Conservation (phyloP, 1,139 yeast species). For the Yamadazyma atlantica region DNA sequence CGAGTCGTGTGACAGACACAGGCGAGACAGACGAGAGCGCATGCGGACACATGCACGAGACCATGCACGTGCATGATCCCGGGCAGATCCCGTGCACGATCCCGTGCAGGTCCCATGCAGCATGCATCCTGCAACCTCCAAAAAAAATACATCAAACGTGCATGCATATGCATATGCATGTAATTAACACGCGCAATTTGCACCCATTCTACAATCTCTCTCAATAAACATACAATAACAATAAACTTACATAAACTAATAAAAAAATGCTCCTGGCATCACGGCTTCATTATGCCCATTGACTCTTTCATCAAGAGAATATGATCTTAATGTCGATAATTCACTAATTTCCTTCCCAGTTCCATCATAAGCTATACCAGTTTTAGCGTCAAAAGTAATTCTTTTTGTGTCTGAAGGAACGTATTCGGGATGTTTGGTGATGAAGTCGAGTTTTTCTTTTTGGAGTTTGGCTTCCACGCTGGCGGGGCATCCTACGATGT, state of each 20-base stretch:
- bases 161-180: background rate
- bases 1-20: no score
- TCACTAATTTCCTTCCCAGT: conserved; percentile 15
- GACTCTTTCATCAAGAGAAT: conserved; percentile 12
- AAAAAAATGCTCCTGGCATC: conserved; percentile 19
- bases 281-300: conserved; percentile 8
- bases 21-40: no score
- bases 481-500: conserved; percentile 17
- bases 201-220: background rate
- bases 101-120: no score
- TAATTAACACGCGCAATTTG: background rate
- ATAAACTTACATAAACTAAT: conserved; percentile 4
- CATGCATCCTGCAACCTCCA: no score
- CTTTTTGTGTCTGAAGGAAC: conserved; percentile 17
- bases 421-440: conserved; percentile 13
- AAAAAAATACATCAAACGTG: no score
- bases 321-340: conserved; percentile 14
- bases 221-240: background rate
- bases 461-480: conserved; percentile 9
- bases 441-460: conserved; percentile 11
- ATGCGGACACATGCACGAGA: no score
- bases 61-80: no score
- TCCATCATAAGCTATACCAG: conserved; percentile 27
- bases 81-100: no score
- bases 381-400: conserved; percentile 23